Evolutionary conservation across 2,329 filamentous ascomycete species (phyloP).

Genomic region (Aspergillus fumigatiaffinis): DNA sequence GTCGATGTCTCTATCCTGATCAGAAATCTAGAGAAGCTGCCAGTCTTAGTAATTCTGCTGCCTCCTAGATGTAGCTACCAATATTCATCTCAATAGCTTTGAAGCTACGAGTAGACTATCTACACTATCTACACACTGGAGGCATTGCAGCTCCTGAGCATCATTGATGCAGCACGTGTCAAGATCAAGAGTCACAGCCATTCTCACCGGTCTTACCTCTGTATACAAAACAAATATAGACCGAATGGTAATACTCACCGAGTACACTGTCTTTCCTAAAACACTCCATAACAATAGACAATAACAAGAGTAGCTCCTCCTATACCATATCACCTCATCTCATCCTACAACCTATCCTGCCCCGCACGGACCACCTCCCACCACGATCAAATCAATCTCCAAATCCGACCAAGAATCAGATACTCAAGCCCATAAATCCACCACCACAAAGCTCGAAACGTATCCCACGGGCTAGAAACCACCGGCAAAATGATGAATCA

Average conservation of each 20-base stretch:
- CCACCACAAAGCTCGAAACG: neutral
- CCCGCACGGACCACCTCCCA: neutral
- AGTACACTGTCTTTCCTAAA: too few species aligned
- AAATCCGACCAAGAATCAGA: neutral
- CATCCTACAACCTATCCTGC: neutral
- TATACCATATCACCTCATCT: too few species aligned
- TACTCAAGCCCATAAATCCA: neutral
- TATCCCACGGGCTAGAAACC: too few species aligned
- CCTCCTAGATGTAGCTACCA: neutral
- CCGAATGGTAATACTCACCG: neutral
- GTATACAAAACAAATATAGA: neutral
- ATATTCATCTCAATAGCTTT: too few species aligned
- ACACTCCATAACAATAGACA: neutral
- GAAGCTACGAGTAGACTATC: too few species aligned
- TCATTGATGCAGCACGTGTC: too few species aligned
- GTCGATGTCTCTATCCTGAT: neutral
- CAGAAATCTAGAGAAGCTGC: too few species aligned
- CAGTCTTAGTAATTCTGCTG: neutral
- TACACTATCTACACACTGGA: too few species aligned
- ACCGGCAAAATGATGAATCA: constrained; percentile 49
- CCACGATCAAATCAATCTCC: neutral
- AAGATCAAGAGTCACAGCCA: too few species aligned
- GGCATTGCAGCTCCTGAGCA: too few species aligned
- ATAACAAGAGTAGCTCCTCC: too few species aligned
- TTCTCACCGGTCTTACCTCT: too few species aligned